Evolutionary conservation across 108 stramenopile species (phyloP), one percentile per base, ranked within the genome.

Genomic region (Skeletonema marinoi): DNA sequence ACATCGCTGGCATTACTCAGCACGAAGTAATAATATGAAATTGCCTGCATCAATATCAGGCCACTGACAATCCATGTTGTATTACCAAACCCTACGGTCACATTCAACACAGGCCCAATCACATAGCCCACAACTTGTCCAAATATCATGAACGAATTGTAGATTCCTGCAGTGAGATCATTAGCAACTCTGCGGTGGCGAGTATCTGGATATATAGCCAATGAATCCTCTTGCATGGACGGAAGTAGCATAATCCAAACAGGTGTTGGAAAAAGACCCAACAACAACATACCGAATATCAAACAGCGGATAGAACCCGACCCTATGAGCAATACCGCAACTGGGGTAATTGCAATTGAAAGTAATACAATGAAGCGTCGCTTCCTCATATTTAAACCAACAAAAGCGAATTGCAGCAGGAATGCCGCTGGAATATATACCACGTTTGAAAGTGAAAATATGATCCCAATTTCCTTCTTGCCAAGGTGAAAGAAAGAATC

Each of bases 111-210:
- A 7, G 80, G 74, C 35, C 80, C 80, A 65, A 83, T 65, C 8
- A 72, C 17, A 48, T 83, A 83, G 30, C 82, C 82, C 13, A 73
- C 66, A 60, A 77, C 70, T 50, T 83, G 71, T 3, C 82, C 82
- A n/a, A 77, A 36, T 21, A 59, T 69, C 46, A 83, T 77, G 54
- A 77, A 83, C n/a, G 65, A 65, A 36, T 83, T 83, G 72, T 77
- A 83, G 14, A 83, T 73, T 39, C 74, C 74, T 9, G 82, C 82
- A 4, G 76, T 77, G 3, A 83, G 14, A 69, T 83, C 76, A 69
- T 83, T 83, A 21, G 5, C 51, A 14, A 77, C 59, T 32, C 44
- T 50, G 50, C 62, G 60, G 19, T 68, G 56, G 3, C 25, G 13
- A 63, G 63, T 74, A 69, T 82, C 70, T 14, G 71, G 64, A 61